A percentile compares a stretch with the other conserved stretches of the same genome.
These are phyloP conservation scores for Botrytis deweyae DNA, from an alignment of 2,329 filamentous ascomycete species.

Conservation along the genomic window DNA sequence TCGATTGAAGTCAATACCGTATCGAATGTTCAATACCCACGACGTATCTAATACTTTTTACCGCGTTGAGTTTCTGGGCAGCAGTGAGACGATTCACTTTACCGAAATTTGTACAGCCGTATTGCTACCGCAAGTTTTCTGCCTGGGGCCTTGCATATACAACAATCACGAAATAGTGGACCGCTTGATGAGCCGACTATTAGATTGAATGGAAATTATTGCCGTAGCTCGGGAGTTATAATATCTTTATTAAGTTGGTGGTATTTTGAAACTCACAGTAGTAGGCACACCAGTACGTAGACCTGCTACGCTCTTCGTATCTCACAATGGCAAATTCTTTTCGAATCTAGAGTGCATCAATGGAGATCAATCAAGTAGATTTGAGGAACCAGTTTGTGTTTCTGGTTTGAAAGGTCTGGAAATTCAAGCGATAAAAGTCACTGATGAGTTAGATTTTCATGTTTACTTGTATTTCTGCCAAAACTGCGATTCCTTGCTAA, in stretches of 20 bases:
- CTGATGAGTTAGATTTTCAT: not conserved
- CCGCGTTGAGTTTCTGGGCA: fast-evolving
- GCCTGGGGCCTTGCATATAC: not conserved
- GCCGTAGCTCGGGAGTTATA: not conserved
- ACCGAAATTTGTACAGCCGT: not conserved
- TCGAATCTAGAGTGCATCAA: not conserved
- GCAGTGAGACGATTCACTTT: not conserved
- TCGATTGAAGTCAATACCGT: not conserved
- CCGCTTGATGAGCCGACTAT: no score
- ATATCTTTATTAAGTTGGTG: fast-evolving
- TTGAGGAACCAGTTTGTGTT: not conserved
- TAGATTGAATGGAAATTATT: not conserved
- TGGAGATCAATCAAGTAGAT: not conserved
- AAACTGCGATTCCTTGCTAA: not conserved
- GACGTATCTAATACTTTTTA: not conserved
- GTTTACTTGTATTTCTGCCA: not conserved
- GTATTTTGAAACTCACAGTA: not conserved
- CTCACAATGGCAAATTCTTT: not conserved
- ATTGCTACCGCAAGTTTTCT: not conserved
- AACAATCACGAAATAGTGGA: not conserved
- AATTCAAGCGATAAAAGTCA: not conserved
- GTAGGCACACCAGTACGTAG: not conserved
- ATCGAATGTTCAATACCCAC: not conserved
- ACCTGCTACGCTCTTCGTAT: not conserved
- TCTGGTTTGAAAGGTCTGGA: not conserved